A percentile compares a stretch with the other conserved stretches of the same genome.
Evolutionary conservation across 306 rosid genomes (phyloP).

Genomic region (Acmispon strigosus): DNA sequence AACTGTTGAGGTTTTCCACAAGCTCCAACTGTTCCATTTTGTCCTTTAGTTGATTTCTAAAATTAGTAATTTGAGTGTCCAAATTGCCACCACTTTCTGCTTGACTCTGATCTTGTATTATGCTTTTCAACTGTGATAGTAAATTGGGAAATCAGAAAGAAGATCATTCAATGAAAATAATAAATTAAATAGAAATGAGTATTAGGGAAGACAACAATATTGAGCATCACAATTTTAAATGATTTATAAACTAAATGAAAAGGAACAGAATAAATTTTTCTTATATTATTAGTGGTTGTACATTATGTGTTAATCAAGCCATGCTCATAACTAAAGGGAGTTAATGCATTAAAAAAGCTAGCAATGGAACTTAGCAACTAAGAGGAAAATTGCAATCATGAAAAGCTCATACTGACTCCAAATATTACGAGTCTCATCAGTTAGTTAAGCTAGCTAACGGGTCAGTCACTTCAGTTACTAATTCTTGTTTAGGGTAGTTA

Average conservation of each 20-base stretch:
- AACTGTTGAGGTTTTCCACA: slow-evolving; percentile 5
- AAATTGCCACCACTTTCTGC: slow-evolving; percentile 1
- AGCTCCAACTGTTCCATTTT: slow-evolving; percentile 17
- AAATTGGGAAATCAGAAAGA: background rate
- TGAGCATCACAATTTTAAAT: background rate
- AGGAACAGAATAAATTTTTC: background rate
- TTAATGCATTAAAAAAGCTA: background rate
- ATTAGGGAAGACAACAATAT: background rate
- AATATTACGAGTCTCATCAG: background rate
- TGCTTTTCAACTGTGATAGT: slow-evolving; percentile 14
- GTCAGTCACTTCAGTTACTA: too few relatives aligned
- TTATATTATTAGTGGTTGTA: background rate
- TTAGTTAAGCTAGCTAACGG: too few relatives aligned
- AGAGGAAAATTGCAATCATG: background rate
- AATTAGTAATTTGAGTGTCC: background rate
- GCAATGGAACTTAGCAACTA: background rate
- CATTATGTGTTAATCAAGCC: background rate
- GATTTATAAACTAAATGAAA: background rate
- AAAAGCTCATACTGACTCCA: background rate
- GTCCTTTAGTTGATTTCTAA: slow-evolving; percentile 17
- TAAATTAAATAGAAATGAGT: background rate
- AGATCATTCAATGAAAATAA: background rate
- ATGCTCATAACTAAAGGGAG: background rate
- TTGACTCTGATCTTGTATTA: background rate
- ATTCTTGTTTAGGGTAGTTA: too few relatives aligned